Evolutionary conservation across 2,329 filamentous ascomycete genomes (phyloP), one percentile per base, ranked within the genome.

Genomic region (Stachybotrys chlorohalonatus): DNA sequence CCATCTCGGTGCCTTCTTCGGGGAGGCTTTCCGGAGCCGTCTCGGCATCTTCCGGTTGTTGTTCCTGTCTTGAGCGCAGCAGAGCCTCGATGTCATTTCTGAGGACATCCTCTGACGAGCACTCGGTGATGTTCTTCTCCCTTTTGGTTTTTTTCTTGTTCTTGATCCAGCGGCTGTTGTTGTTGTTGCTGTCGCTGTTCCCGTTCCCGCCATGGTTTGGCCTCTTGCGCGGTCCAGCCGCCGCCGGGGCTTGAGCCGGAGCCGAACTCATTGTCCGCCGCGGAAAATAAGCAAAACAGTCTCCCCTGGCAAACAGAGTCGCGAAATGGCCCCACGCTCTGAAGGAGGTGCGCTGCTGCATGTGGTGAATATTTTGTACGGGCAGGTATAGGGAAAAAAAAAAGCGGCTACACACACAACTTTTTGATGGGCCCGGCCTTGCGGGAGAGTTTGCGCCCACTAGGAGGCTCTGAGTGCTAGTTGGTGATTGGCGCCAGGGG

Each of bases 1-100:
- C 86, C 47, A 94, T 83, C 67, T 95, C 89, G 6, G 83, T 80
- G 56, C 87, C 87, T 46, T 77, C 76, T 60, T 86, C 81, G 1
- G 89, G 87, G 2, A 91, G 72, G 1, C 66, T 67, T 1, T 67
- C 65, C 4, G 60, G 63, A 6, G 61, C 58, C 5, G 67, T 59
- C 59, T 62, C 64, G 59, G 30, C 60, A 59, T 17, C 9, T 42
- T 42, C 36, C 9, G 36, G 36, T 13, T 42, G 36, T 42, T 65
- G 62, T 6, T 65, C 56, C 56, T 56, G 55, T 60, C 59, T 56
- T 45, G 60, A 55, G 11, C 61, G 74, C 49, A 82, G 69, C 30
- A 86, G 68, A 4, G 75, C 74, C 52, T 82, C 73, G 50, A 90
- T 76, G 64, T 90, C 87, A 52, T 77, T 70, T 51, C 79, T 73